phyloP scores from a whole-genome alignment of 768 basidiomycete genomes.

The Tylopilus felleus region DNA sequence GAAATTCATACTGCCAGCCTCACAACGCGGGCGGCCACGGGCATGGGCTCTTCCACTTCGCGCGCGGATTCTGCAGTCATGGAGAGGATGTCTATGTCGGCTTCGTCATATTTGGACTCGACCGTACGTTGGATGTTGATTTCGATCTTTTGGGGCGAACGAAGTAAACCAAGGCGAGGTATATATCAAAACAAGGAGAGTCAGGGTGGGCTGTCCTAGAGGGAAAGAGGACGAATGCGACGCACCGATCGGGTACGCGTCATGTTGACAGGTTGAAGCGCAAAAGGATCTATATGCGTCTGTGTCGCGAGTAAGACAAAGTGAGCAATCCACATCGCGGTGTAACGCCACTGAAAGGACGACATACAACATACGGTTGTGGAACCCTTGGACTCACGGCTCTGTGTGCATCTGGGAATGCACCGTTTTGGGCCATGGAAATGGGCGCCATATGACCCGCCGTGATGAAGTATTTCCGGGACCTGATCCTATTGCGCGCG shows the following conservation, averaged over 20 bases:
- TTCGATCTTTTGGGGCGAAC: slow-evolving; percentile 7
- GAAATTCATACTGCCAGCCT: background rate
- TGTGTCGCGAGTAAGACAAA: background rate
- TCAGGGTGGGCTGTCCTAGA: no score
- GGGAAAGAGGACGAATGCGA: no score
- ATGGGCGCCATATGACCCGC: slow-evolving; percentile 2
- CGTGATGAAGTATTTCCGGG: background rate
- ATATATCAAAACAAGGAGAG: no score
- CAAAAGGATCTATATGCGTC: no score
- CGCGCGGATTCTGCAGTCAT: background rate
- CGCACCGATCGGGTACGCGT: no score
- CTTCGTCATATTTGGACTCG: slow-evolving; percentile 14
- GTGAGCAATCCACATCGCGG: background rate
- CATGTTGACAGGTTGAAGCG: no score
- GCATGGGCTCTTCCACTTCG: background rate
- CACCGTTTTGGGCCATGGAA: background rate
- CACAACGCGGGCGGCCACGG: background rate
- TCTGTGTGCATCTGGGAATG: background rate
- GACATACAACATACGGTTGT: slow-evolving; percentile 3
- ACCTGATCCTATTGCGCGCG: slow-evolving; percentile 2
- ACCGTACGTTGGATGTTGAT: slow-evolving; percentile 19
- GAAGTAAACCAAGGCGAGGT: no score
- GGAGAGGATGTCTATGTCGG: background rate
- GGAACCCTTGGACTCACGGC: background rate
- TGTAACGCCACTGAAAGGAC: no score